These are phyloP conservation scores for Dorcoceras hygrometricum DNA, from an alignment of 257 asterid genomes.

Conservation along the genomic window DNA sequence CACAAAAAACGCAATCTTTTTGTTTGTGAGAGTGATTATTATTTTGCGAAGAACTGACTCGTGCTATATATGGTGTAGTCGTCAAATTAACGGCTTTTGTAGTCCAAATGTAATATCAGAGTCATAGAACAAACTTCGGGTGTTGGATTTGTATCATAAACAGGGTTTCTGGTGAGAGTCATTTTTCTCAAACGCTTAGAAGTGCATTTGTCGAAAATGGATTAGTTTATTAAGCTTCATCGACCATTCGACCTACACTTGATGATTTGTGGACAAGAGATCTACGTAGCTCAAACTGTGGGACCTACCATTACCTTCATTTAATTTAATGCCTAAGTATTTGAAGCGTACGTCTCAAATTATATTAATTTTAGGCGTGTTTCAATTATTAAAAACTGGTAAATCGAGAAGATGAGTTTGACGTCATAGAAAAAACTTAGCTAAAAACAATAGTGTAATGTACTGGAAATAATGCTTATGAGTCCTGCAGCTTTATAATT, in stretches of 20 bases:
- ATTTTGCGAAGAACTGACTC: neutral
- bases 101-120: neutral
- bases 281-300: too few relatives aligned
- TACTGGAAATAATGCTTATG: too few relatives aligned
- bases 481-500: too few relatives aligned
- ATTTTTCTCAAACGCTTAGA: neutral
- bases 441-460: too few relatives aligned
- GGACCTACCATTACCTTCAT: too few relatives aligned
- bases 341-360: too few relatives aligned
- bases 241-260: neutral
- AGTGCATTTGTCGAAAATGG: neutral
- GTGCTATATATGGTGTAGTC: neutral
- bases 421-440: too few relatives aligned
- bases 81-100: neutral
- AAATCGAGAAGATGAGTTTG: too few relatives aligned
- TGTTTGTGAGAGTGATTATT: neutral
- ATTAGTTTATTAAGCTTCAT: neutral
- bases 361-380: too few relatives aligned
- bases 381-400: too few relatives aligned
- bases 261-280: neutral
- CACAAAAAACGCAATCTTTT: conserved; percentile 17
- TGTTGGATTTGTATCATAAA: neutral
- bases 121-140: conserved; percentile 12
- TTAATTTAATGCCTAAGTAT: too few relatives aligned
- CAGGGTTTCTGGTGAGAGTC: neutral